Percentiles rank a stretch among this genome's conserved stretches.
Conservation (phyloP, 1,284 basidiomycete genomes). For the Farysia itapuensis region DNA sequence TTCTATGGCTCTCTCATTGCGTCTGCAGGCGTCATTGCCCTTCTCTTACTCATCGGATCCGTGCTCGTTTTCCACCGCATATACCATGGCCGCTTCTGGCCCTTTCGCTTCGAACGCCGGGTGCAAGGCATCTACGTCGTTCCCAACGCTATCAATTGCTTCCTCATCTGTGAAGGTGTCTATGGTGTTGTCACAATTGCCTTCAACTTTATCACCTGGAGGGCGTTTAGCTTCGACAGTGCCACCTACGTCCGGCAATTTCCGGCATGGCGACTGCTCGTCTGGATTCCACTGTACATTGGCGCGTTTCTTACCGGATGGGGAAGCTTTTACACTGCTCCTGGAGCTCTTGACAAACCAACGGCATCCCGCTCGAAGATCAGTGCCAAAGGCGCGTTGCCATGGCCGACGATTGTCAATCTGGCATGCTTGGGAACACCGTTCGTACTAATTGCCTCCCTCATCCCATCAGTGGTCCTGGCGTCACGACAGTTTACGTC, state of each 20-base stretch:
- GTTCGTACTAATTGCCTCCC: slow-evolving; percentile 17
- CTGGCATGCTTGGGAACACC: slow-evolving; percentile 39
- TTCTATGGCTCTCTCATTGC: slow-evolving; percentile 6
- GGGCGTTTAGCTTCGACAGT: slow-evolving; percentile 5
- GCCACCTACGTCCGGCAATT: slow-evolving; percentile 2
- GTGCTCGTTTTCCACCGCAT: slow-evolving; percentile 16
- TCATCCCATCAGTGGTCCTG: slow-evolving; percentile 18
- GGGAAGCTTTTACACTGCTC: slow-evolving; percentile 49
- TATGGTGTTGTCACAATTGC: slow-evolving; percentile 25
- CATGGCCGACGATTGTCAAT: slow-evolving; percentile 42
- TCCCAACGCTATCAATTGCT: slow-evolving; percentile 47
- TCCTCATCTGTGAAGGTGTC: slow-evolving; percentile 25
- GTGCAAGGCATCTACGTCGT: slow-evolving; percentile 37
- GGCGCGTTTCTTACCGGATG: slow-evolving; percentile 44
- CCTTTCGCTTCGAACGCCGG: slow-evolving; percentile 18
- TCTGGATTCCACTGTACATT: slow-evolving; percentile 37
- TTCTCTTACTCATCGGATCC: slow-evolving; percentile 17
- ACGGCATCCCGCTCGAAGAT: slow-evolving; percentile 15
- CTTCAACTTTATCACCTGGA: slow-evolving; percentile 36
- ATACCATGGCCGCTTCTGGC: slow-evolving; percentile 10
- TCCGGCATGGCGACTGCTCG: slow-evolving; percentile 7
- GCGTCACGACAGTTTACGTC: slow-evolving; percentile 6
- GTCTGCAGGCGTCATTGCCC: slow-evolving; percentile 12
- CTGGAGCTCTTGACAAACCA: slow-evolving; percentile 42
- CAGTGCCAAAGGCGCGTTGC: slow-evolving; percentile 17